Conservation (phyloP, 768 basidiomycete species). For the Tulasnella sp. region DNA sequence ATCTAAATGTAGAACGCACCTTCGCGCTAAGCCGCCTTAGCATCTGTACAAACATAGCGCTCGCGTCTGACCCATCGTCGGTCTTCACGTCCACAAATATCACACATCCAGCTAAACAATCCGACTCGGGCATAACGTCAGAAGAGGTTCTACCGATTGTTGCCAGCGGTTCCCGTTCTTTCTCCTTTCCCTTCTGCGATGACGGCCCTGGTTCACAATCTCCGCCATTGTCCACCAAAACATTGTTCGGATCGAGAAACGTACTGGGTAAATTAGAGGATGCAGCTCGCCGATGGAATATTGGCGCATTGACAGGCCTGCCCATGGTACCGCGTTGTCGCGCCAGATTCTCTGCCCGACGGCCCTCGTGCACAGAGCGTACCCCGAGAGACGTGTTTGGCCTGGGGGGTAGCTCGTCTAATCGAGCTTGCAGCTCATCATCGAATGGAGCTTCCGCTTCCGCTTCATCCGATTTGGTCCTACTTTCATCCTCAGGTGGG, state of each 20-base stretch:
- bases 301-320: slow-evolving; percentile 36
- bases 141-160: background rate
- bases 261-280: slow-evolving; percentile 20
- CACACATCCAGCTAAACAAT: slow-evolving; percentile 50
- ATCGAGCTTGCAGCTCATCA: background rate
- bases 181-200: slow-evolving; percentile 26
- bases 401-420: slow-evolving; percentile 19
- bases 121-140: slow-evolving; percentile 2
- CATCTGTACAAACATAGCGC: slow-evolving; percentile 75
- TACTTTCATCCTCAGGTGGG: slow-evolving; percentile 37
- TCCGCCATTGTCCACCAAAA: slow-evolving; percentile 6
- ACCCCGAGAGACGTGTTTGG: slow-evolving; percentile 22
- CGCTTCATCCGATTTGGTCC: slow-evolving; percentile 31
- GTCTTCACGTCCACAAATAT: slow-evolving; percentile 78
- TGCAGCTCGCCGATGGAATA: slow-evolving; percentile 25
- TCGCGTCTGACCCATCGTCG: slow-evolving; percentile 68
- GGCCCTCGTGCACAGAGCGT: slow-evolving; percentile 11
- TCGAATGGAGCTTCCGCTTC: slow-evolving; percentile 19
- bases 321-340: slow-evolving; percentile 35
- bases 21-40: slow-evolving; percentile 67
- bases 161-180: slow-evolving; percentile 7
- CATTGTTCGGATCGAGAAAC: slow-evolving; percentile 7
- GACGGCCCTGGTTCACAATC: slow-evolving; percentile 26
- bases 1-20: slow-evolving; percentile 34
- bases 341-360: background rate